Conservation (phyloP, 805 yeast species). For the Tetrapisispora pingtungensis region DNA sequence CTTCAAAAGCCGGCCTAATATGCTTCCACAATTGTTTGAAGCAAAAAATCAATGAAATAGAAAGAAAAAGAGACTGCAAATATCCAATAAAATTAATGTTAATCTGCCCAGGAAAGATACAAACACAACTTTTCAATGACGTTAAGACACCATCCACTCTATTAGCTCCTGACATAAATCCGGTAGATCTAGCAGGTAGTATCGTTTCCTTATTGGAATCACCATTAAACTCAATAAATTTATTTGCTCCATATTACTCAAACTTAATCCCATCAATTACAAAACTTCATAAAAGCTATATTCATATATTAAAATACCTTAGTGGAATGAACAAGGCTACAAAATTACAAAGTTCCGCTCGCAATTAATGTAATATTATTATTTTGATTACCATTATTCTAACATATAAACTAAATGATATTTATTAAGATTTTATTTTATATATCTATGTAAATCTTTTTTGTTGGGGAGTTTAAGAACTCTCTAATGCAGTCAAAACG, state of each 20-base stretch:
- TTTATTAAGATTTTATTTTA: not conserved
- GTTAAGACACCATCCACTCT: constrained; percentile 64
- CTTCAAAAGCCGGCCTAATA: constrained; percentile 78
- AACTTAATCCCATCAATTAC: constrained; percentile 62
- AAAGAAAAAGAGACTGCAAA: constrained; percentile 16
- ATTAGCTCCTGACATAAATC: constrained; percentile 77
- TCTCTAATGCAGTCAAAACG: constrained; percentile 51
- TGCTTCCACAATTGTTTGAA: constrained; percentile 77
- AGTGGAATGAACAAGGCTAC: constrained; percentile 53
- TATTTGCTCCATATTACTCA: constrained; percentile 69
- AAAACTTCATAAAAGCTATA: constrained; percentile 56
- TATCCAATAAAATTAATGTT: constrained; percentile 52
- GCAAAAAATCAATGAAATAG: constrained; percentile 29
- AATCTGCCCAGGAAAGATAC: constrained; percentile 81
- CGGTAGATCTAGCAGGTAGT: constrained; percentile 49
- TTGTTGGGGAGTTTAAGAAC: constrained; percentile 10
- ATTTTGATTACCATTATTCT: too few species aligned
- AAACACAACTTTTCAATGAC: constrained; percentile 62
- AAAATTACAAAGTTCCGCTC: constrained; percentile 3
- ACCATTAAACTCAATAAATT: constrained; percentile 53
- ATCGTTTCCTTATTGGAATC: constrained; percentile 45
- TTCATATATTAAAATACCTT: constrained; percentile 31
- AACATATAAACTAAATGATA: not conserved
- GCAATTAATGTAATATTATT: too few species aligned
- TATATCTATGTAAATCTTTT: not conserved